A percentile compares a stretch with the other conserved stretches of the same genome.
Conservation (phyloP, 2,329 filamentous ascomycete genomes). For the Fusarium scirpi region DNA sequence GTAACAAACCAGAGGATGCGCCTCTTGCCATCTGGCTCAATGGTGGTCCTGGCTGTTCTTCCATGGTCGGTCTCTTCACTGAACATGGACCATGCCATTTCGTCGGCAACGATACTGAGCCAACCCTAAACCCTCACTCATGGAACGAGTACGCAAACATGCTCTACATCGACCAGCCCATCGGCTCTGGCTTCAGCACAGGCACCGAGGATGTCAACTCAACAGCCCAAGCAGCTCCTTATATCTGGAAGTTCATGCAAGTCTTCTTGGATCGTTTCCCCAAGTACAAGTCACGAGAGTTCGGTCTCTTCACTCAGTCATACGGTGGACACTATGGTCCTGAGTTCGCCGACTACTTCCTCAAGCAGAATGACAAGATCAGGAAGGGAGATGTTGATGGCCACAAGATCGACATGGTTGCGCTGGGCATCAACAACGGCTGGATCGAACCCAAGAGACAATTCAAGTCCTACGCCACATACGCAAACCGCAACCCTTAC, state of each 20-base stretch:
- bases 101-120: conserved; percentile 45
- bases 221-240: conserved; percentile 48
- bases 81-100: conserved; percentile 87
- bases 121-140: conserved; percentile 67
- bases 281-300: conserved; percentile 68
- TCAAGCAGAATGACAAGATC: conserved; percentile 68
- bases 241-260: conserved; percentile 68
- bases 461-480: conserved; percentile 50
- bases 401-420: conserved; percentile 61
- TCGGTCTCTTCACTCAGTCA: conserved; percentile 65
- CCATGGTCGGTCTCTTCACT: conserved; percentile 62
- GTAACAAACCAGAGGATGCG: conserved; percentile 54
- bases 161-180: conserved; percentile 76
- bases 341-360: conserved; percentile 66
- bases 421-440: conserved; percentile 68
- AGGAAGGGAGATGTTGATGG: conserved; percentile 54
- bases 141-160: conserved; percentile 75
- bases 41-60: conserved; percentile 52
- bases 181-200: conserved; percentile 48
- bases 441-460: conserved; percentile 61
- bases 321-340: conserved; percentile 72
- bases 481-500: conserved; percentile 52
- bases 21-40: conserved; percentile 69
- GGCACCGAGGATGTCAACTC: conserved; percentile 48
- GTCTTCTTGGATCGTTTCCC: conserved; percentile 74